Evolutionary conservation across 805 yeast species (phyloP), one percentile per base, ranked within the genome.

Genomic region (Nakazawaea ishiwadae): DNA sequence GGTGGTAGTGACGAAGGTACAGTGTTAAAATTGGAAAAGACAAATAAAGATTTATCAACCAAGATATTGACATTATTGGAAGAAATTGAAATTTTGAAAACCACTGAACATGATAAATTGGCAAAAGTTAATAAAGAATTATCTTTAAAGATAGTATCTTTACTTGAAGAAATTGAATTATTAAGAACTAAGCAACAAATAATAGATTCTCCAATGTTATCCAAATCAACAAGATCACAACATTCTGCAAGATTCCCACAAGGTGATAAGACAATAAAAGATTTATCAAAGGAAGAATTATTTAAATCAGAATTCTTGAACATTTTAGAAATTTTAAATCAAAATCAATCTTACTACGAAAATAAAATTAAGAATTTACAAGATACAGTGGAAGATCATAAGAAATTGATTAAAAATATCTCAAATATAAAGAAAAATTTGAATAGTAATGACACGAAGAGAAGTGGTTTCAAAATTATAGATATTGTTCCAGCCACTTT

Each of bases 241-340:
- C 24, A 18, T n/a, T 23, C 37, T 21, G 35, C 40, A 37, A 37
- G 30, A 30, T 4, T 30, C 14, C 18, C n/a, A n/a, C 14, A 16
- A 19, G 11, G 21, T 16, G 28, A 8, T n/a, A 40, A 30, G 16
- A 20, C 39, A 4, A 11, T 41, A 11, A 41, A 41, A 19, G 40
- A 41, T 23, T 18, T 41, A 4, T 23, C 40, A 5, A 35, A 31
- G n/a, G 44, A 41, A 16, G 40, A 41, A 23, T 19, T 41, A 14
- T 41, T 41, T 37, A 31, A 41, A 30, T 14, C 10, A 9, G 44
- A 41, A 19, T 41, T 41, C 23, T 31, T 35, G 12, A 14, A 41
- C 18, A n/a, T 27, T n/a, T 21, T 41, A 9, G 40, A 35, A 7
- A 19, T 17, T 4, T 41, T 36, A 23, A 41, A 36, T 24, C 31